Evolutionary conservation across 768 basidiomycete genomes (phyloP), one percentile per base, ranked within the genome.

Genomic region (Panus rudis): DNA sequence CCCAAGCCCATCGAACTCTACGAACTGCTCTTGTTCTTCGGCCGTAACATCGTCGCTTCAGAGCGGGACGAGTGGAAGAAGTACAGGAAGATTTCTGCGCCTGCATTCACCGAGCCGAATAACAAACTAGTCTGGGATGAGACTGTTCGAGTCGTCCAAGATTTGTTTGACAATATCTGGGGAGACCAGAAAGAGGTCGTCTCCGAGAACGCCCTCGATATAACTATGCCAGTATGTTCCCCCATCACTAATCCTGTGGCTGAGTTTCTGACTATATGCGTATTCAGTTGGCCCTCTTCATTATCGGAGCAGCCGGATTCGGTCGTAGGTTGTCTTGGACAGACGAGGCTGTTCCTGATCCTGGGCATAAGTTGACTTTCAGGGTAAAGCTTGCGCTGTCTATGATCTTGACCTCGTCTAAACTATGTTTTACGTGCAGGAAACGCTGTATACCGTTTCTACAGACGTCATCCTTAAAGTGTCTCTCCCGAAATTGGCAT

Each of bases 11-110:
- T 74, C 0, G 48, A 69, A 4, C 53, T 64, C 21, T 83, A 83
- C 49, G 47, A 35, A 1, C 47, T 64, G 13, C 58, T 84, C 14
- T 45, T 59, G 0, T 65, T 77, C 43, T 84, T 72, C 52, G 81
- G 82, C 5, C 53, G 54, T 5, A 86, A 84, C 49, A 76, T 84
- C 33, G 70, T 84, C n/a, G 71, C 69, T 2, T 75, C 77, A 0
- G 81, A 84, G 51, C 76, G 73, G 17, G 72, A 76, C 3, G 68
- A 76, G 46, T 84, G 81, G 81, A 80, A 80, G 57, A 71, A 71
- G 23, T 79, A 79, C 48, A 62, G 80, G 35, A 79, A 76, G 55
- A 71, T 84, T 31, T 63, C 72, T 14, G 77, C 76, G 1, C 79
- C 80, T n/a, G 73, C 78, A 0, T 84, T 83, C 55, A 76, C 76